Percentiles rank a stretch among this genome's conserved stretches.
phyloP scores from a whole-genome alignment of 2,329 filamentous ascomycete genomes.

The Aspergillus neotritici region DNA sequence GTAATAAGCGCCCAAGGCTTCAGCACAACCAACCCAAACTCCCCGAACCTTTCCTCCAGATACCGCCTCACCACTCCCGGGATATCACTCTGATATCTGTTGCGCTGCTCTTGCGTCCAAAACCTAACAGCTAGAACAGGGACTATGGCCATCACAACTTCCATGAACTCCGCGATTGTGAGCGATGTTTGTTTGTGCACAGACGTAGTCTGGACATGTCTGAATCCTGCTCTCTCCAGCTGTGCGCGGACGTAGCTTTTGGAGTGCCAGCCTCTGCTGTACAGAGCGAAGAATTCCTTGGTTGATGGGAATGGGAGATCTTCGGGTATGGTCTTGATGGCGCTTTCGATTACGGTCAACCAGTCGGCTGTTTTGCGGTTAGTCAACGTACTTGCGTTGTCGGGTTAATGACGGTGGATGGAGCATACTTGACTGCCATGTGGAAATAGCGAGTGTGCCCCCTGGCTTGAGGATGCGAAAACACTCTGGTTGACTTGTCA shows the following conservation, averaged over 20 bases:
- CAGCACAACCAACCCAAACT: slow-evolving; percentile 17
- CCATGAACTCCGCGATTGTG: slow-evolving; percentile 14
- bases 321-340: slow-evolving; percentile 22
- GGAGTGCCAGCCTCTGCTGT: slow-evolving; percentile 22
- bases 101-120: slow-evolving; percentile 26
- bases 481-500: slow-evolving; percentile 18
- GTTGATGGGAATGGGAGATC: slow-evolving; percentile 21
- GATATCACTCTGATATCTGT: slow-evolving; percentile 16
- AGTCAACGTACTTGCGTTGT: not conserved
- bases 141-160: slow-evolving; percentile 19
- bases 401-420: not conserved
- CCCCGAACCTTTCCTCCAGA: slow-evolving; percentile 20
- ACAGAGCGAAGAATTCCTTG: slow-evolving; percentile 14
- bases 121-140: slow-evolving; percentile 18
- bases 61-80: slow-evolving; percentile 19
- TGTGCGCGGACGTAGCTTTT: slow-evolving; percentile 16
- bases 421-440: slow-evolving; percentile 31
- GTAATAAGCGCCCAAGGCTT: slow-evolving; percentile 27
- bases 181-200: slow-evolving; percentile 13
- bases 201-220: slow-evolving; percentile 18
- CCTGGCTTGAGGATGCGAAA: slow-evolving; percentile 31
- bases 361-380: slow-evolving; percentile 20
- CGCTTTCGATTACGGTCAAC: slow-evolving; percentile 20
- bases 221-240: slow-evolving; percentile 19
- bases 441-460: slow-evolving; percentile 30